phyloP scores from a whole-genome alignment of 495 filamentous ascomycete genomes.

The Aspergillus avenaceus region DNA sequence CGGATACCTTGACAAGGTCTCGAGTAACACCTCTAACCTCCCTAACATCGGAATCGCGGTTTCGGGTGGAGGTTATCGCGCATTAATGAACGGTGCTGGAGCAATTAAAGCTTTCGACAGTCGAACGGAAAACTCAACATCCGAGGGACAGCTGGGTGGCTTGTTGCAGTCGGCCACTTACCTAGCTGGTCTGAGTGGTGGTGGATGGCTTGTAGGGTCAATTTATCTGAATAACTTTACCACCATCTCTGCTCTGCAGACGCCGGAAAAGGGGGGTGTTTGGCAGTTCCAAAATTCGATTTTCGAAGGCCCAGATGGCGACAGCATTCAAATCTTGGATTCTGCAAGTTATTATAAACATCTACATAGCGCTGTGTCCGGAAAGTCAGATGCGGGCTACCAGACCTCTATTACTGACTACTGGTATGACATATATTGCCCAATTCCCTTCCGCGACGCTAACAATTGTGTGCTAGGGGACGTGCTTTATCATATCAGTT shows the following conservation, averaged over 20 bases:
- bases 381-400: slow-evolving; percentile 69
- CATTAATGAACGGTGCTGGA: slow-evolving; percentile 85
- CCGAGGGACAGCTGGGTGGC: slow-evolving; percentile 71
- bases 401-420: slow-evolving; percentile 81
- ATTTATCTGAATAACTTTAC: slow-evolving; percentile 90
- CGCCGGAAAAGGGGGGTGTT: slow-evolving; percentile 35
- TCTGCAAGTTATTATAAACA: slow-evolving; percentile 64
- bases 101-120: slow-evolving; percentile 80
- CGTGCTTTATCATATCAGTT: slow-evolving; percentile 81
- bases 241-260: slow-evolving; percentile 56
- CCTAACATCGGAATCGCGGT: slow-evolving; percentile 59
- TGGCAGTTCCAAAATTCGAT: slow-evolving; percentile 83
- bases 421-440: slow-evolving; percentile 47
- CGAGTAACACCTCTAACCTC: slow-evolving; percentile 52
- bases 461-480: slow-evolving; percentile 28
- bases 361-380: slow-evolving; percentile 55
- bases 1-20: slow-evolving; percentile 58
- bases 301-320: slow-evolving; percentile 57
- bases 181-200: slow-evolving; percentile 78
- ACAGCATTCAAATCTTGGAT: slow-evolving; percentile 48
- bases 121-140: slow-evolving; percentile 63
- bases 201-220: slow-evolving; percentile 82
- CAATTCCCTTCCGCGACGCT: slow-evolving; percentile 14
- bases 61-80: slow-evolving; percentile 76
- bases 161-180: slow-evolving; percentile 84